These are phyloP conservation scores for Dendrobium nobile DNA, from an alignment of 106 monocot genomes.

Conservation along the genomic window DNA sequence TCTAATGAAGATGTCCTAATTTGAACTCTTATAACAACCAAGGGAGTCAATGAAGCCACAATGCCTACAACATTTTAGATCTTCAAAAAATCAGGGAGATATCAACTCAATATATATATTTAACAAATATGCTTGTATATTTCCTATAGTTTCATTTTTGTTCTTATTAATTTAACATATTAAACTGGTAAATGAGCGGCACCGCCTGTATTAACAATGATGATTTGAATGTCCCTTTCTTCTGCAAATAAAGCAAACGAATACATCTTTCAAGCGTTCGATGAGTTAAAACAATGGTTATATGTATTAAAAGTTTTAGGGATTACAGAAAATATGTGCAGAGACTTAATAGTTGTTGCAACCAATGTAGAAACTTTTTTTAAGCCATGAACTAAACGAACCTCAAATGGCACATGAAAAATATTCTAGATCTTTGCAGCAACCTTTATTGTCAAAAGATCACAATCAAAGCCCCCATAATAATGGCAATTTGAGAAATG, in stretches of 20 bases:
- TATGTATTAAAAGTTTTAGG: constrained; percentile 27
- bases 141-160: background rate
- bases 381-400: constrained; percentile 9
- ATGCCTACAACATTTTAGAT: constrained; percentile 40
- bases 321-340: background rate
- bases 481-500: constrained; percentile 62
- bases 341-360: background rate
- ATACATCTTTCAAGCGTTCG: constrained; percentile 93
- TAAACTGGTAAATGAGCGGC: constrained; percentile 48
- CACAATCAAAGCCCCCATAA: constrained; percentile 95
- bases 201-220: constrained; percentile 20
- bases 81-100: background rate
- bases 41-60: constrained; percentile 82
- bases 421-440: constrained; percentile 12
- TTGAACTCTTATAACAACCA: constrained; percentile 87
- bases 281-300: constrained; percentile 94
- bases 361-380: background rate
- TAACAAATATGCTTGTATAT: background rate
- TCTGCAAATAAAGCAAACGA: constrained; percentile 75
- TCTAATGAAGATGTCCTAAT: constrained; percentile 54
- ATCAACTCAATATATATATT: background rate
- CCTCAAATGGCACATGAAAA: constrained; percentile 87
- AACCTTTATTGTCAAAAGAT: constrained; percentile 95
- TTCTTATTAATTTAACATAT: background rate
- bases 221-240: constrained; percentile 67